Evolutionary conservation across 78 protist species (phyloP).

Genomic region (Dictyostelium firmibasis): DNA sequence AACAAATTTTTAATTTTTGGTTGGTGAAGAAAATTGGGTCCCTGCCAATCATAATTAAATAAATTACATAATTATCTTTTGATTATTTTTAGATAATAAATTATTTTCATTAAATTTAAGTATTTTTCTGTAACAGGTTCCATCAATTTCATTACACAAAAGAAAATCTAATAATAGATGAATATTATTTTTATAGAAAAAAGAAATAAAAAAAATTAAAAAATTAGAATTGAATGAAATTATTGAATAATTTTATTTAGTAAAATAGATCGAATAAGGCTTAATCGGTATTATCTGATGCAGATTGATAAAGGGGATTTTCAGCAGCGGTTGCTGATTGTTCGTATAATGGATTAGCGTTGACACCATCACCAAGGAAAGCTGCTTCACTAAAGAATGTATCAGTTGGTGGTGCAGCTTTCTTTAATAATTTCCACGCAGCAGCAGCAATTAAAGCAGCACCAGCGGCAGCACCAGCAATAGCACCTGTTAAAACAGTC

Average conservation of each 20-base stretch:
- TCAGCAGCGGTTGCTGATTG: background rate
- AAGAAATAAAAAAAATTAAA: too few relatives aligned
- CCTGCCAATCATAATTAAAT: too few relatives aligned
- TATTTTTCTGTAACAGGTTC: too few relatives aligned
- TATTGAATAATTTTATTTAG: background rate
- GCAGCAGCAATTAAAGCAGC: conserved; percentile 14
- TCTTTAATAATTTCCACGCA: conserved; percentile 36
- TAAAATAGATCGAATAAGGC: background rate
- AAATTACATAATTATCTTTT: too few relatives aligned
- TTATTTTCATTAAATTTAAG: too few relatives aligned
- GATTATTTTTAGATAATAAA: too few relatives aligned
- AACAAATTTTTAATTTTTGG: too few relatives aligned
- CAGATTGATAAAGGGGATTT: conserved; percentile 47
- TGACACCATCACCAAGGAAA: conserved; percentile 11
- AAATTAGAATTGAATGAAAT: background rate
- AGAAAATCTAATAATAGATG: too few relatives aligned
- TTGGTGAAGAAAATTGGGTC: too few relatives aligned
- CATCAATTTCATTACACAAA: too few relatives aligned
- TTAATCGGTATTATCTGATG: background rate
- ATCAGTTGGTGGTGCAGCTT: conserved; percentile 56
- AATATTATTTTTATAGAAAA: too few relatives aligned
- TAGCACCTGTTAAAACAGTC: conserved; percentile 54
- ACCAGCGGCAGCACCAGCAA: conserved; percentile 53
- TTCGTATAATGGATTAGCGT: conserved; percentile 35
- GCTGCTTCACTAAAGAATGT: conserved; percentile 69